A percentile compares a stretch with the other conserved stretches of the same genome.
Evolutionary conservation across 192 early-diverging fungal genomes (phyloP).

Genomic region (Oehlia diaphana): DNA sequence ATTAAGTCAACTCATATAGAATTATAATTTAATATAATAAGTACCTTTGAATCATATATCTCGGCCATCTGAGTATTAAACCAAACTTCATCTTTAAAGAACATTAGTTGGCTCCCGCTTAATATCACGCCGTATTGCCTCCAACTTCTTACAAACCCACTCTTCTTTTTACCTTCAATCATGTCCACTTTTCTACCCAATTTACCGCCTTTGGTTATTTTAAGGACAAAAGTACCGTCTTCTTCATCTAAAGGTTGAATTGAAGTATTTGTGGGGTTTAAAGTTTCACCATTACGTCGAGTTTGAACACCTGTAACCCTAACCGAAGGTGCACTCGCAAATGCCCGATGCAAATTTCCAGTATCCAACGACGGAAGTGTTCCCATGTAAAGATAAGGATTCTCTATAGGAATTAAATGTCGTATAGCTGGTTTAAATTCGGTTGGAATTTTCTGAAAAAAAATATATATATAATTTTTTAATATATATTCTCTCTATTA

Average conservation of each 20-base stretch:
- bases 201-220: slow-evolving; percentile 67
- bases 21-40: neutral
- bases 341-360: neutral
- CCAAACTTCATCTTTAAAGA: slow-evolving; percentile 61
- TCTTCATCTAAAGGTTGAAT: slow-evolving; percentile 18
- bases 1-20: neutral
- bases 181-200: slow-evolving; percentile 74
- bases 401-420: slow-evolving; percentile 17
- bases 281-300: slow-evolving; percentile 9
- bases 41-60: neutral
- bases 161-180: slow-evolving; percentile 62
- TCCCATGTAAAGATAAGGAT: slow-evolving; percentile 24
- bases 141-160: slow-evolving; percentile 63
- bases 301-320: slow-evolving; percentile 20
- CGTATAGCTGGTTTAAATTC: slow-evolving; percentile 20
- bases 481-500: too few relatives aligned
- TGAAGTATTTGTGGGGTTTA: neutral
- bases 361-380: slow-evolving; percentile 7
- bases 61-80: slow-evolving; percentile 48
- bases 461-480: too few relatives aligned
- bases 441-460: slow-evolving; percentile 6
- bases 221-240: slow-evolving; percentile 36
- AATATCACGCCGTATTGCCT: slow-evolving; percentile 72
- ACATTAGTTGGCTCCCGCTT: slow-evolving; percentile 74
- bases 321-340: slow-evolving; percentile 9